Percentiles rank a stretch among this genome's conserved stretches.
Evolutionary conservation across 1,284 basidiomycete genomes (phyloP).

Genomic region (Amylostereum areolatum): DNA sequence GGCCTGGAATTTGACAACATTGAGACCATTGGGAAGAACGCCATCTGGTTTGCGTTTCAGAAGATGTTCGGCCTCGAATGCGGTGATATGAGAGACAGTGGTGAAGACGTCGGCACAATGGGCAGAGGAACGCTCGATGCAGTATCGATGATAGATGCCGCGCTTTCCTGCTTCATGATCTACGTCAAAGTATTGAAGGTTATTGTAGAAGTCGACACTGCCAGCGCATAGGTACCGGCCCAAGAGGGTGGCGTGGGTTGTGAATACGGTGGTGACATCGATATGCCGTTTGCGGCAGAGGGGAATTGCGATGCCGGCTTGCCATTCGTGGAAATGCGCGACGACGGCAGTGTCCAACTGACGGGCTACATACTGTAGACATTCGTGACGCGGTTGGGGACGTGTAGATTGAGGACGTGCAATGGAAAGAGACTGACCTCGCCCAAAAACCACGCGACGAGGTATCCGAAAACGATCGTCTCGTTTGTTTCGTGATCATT

Average conservation of each 20-base stretch:
- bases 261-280: slow-evolving; percentile 97
- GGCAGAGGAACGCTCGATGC: slow-evolving; percentile 90
- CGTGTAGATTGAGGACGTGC: slow-evolving; percentile 9
- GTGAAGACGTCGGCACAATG: slow-evolving; percentile 98
- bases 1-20: slow-evolving; percentile 94
- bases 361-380: slow-evolving; percentile 66
- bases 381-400: slow-evolving; percentile 5
- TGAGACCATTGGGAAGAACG: slow-evolving; percentile 96
- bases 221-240: slow-evolving; percentile 98
- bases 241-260: slow-evolving; percentile 97
- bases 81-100: slow-evolving; percentile 96
- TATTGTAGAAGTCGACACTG: slow-evolving; percentile 98
- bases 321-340: slow-evolving; percentile 99
- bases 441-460: slow-evolving; percentile 99
- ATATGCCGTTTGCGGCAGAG: slow-evolving; percentile 95
- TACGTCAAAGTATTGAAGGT: slow-evolving; percentile 98
- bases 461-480: slow-evolving; percentile 97
- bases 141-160: slow-evolving; percentile 90
- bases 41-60: slow-evolving; percentile 98
- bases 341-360: slow-evolving; percentile 83
- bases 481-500: slow-evolving; percentile 98
- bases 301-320: slow-evolving; percentile 94
- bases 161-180: slow-evolving; percentile 99
- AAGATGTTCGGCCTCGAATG: slow-evolving; percentile 93
- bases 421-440: slow-evolving; percentile 55